phyloP scores from a whole-genome alignment of 768 basidiomycete species.

The Tylopilus vinaceipallidus region DNA sequence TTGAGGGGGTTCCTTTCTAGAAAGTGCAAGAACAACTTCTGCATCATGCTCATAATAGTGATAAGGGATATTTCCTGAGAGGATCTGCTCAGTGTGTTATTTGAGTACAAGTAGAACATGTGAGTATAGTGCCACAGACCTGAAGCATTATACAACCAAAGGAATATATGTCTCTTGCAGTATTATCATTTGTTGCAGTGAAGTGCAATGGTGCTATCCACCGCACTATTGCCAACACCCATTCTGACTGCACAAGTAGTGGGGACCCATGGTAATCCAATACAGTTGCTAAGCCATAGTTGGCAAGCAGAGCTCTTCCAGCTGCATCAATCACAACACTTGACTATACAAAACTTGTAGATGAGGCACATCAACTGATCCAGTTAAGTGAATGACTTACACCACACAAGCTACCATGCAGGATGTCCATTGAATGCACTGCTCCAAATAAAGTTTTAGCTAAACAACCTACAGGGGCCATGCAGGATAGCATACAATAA shows the following conservation, averaged over 20 bases:
- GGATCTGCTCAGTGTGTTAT: too few species aligned
- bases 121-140: too few species aligned
- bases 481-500: not conserved
- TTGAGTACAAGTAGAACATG: too few species aligned
- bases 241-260: not conserved
- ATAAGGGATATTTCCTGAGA: too few species aligned
- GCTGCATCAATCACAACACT: not conserved
- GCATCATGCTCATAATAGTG: too few species aligned
- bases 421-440: not conserved
- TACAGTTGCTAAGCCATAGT: not conserved
- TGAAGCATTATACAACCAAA: not conserved
- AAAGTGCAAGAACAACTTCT: too few species aligned
- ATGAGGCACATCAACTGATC: too few species aligned
- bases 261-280: not conserved
- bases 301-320: not conserved
- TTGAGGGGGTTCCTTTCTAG: too few species aligned
- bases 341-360: not conserved
- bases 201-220: not conserved
- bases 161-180: not conserved
- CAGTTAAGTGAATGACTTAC: not conserved
- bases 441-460: not conserved
- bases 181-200: too few species aligned
- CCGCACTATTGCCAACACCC: not conserved
- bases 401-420: not conserved
- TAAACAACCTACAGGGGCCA: too few species aligned